Evolutionary conservation across 2,329 filamentous ascomycete species (phyloP).

Genomic region (Fusarium succisae): DNA sequence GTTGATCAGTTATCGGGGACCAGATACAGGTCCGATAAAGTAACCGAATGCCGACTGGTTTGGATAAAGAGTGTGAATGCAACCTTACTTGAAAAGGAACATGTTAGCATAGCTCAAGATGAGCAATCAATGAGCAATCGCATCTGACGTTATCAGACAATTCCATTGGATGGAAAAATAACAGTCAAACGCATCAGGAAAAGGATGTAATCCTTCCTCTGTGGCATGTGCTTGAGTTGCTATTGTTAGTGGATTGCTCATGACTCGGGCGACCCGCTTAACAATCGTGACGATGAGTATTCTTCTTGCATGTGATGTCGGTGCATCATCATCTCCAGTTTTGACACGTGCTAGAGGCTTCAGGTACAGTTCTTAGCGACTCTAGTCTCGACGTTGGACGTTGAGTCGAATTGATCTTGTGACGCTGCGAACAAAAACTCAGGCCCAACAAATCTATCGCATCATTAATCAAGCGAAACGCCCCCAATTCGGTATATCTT

Average conservation of each 20-base stretch:
- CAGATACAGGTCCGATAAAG: slow-evolving; percentile 13
- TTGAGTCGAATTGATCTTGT: slow-evolving; percentile 24
- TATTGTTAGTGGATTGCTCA: slow-evolving; percentile 25
- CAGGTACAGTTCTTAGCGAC: slow-evolving; percentile 19
- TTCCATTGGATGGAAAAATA: slow-evolving; percentile 29
- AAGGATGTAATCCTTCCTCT: slow-evolving; percentile 16
- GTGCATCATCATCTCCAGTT: slow-evolving; percentile 35
- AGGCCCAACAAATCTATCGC: slow-evolving; percentile 9
- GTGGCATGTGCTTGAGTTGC: slow-evolving; percentile 24
- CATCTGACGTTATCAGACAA: slow-evolving; percentile 20
- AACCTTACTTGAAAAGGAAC: slow-evolving; percentile 14
- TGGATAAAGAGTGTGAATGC: slow-evolving; percentile 6
- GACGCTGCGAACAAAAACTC: neutral
- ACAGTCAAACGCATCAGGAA: slow-evolving; percentile 26
- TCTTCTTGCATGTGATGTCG: slow-evolving; percentile 39
- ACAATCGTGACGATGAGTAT: slow-evolving; percentile 17
- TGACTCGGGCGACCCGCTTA: slow-evolving; percentile 33
- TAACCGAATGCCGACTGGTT: slow-evolving; percentile 32
- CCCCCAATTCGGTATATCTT: slow-evolving; percentile 1
- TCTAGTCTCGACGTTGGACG: slow-evolving; percentile 1
- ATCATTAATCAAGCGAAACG: slow-evolving; percentile 4
- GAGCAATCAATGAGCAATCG: slow-evolving; percentile 18
- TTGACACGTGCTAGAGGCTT: slow-evolving; percentile 43
- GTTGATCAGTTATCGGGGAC: slow-evolving; percentile 7
- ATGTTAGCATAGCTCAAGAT: slow-evolving; percentile 10